Base-by-base conservation (phyloP, 345 rosid species). In the Erysimum cheiranthoides region DNA sequence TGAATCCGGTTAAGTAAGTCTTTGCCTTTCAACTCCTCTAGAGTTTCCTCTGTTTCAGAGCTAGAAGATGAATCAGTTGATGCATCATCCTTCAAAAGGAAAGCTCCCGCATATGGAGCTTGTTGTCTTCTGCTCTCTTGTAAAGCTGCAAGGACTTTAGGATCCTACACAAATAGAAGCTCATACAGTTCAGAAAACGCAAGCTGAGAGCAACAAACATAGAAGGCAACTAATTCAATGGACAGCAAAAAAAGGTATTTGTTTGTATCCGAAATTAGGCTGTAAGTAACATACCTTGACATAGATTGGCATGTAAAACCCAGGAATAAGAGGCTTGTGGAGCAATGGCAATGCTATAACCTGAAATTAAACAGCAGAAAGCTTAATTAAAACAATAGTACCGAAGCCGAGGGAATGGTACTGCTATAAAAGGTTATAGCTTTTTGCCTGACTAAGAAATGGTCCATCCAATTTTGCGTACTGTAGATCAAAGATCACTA, bases 81-180 rank as follows among this genome's bases (percentile, higher is more conserved):
- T 1, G 84, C 74, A 61, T 88, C 97, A 81, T 93, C 97, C 85
- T 93, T 89, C 40, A 93, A 81, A 84, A 94, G 97, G 81, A 94
- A 92, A 47, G 98, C 96, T 39, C 98, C 96, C 5, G 93, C 92
- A 81, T 90, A 94, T 12, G 98, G 96, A 57, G 98, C 95, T 82
- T 92, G 95, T 61, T 90, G 74, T 72, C 88, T 94, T 58, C 87
- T 83, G 79, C 80, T 85, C 82, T 94, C 98, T 71, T 92, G 96
- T 64, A 94, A 84, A 61, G 98, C 98, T 73, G 89, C 93, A 68
- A 93, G 78, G 65, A 93, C 21, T 80, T 93, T 89, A 51, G 92
- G 91, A 82, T 93, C 96, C 97, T 93, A 81, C 75, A 73, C 51
- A 18, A 10, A n/a, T 8, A 58, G 39, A 27, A 52, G 56, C 25